These are phyloP conservation scores for Leccinum colubrinum DNA, from an alignment of 1,284 basidiomycete species.

Conservation along the genomic window DNA sequence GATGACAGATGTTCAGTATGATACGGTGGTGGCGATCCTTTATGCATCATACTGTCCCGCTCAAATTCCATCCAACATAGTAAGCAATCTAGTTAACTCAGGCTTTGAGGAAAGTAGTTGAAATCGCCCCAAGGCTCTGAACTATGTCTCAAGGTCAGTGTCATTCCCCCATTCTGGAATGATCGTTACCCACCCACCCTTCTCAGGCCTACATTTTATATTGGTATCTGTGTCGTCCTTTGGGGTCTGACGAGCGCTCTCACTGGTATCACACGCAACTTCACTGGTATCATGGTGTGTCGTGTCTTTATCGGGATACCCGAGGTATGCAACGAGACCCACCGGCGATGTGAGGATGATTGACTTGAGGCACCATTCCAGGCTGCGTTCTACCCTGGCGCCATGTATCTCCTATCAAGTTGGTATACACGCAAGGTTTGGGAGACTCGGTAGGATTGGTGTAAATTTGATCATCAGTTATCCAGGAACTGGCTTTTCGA, in stretches of 20 bases:
- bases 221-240: constrained; percentile 55
- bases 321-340: constrained; percentile 37
- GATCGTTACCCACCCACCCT: too few species aligned
- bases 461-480: not conserved
- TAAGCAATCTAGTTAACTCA: constrained; percentile 17
- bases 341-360: not conserved
- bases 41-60: constrained; percentile 61
- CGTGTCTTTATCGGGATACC: constrained; percentile 65
- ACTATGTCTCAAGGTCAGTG: not conserved
- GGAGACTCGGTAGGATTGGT: not conserved
- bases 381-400: constrained; percentile 66
- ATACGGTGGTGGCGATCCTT: constrained; percentile 55
- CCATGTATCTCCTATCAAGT: constrained; percentile 58
- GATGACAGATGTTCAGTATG: constrained; percentile 55
- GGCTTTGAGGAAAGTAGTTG: not conserved
- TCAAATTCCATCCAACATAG: constrained; percentile 69
- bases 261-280: constrained; percentile 60
- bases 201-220: constrained; percentile 58
- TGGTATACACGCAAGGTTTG: constrained; percentile 64
- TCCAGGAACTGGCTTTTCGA: constrained; percentile 66
- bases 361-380: constrained; percentile 12
- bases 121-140: not conserved
- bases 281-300: constrained; percentile 54
- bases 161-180: not conserved
- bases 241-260: constrained; percentile 65